Conservation (phyloP, 306 rosid species). For the Senna tora region DNA sequence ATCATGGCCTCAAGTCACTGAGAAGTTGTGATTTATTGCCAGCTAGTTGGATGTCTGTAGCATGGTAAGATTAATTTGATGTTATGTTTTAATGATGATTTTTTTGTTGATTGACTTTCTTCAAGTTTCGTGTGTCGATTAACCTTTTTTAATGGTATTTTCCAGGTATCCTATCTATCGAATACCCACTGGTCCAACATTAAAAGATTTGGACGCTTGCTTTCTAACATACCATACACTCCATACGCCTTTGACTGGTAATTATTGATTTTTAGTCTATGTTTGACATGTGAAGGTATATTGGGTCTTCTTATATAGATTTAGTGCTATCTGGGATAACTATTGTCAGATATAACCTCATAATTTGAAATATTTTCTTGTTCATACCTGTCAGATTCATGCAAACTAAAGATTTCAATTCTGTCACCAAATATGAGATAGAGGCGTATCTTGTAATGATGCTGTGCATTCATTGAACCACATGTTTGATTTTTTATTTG, state of each 20-base stretch:
- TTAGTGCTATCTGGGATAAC: not conserved
- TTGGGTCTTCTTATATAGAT: constrained; percentile 20
- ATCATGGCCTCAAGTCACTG: constrained; percentile 68
- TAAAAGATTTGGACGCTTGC: constrained; percentile 90
- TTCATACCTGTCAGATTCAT: not conserved
- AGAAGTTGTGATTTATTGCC: constrained; percentile 87
- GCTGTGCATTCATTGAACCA: constrained; percentile 15
- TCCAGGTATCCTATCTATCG: constrained; percentile 95
- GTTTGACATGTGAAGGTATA: constrained; percentile 26
- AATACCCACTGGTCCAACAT: constrained; percentile 86
- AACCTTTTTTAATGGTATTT: constrained; percentile 38
- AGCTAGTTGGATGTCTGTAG: constrained; percentile 91
- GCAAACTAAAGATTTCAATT: not conserved
- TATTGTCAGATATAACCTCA: constrained; percentile 9
- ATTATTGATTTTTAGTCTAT: constrained; percentile 27
- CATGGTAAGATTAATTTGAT: constrained; percentile 63
- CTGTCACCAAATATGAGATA: not conserved
- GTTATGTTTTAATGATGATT: constrained; percentile 25
- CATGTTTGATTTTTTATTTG: not conserved
- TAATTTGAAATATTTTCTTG: constrained; percentile 20
- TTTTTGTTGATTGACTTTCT: too few relatives aligned
- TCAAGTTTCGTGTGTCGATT: constrained; percentile 36
- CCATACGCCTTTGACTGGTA: constrained; percentile 77
- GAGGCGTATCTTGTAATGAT: not conserved
- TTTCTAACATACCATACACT: constrained; percentile 88